Percentiles rank a stretch among this genome's conserved stretches.
These are phyloP conservation scores for Saturnispora halmiae DNA, from an alignment of 805 yeast genomes.

Conservation along the genomic window DNA sequence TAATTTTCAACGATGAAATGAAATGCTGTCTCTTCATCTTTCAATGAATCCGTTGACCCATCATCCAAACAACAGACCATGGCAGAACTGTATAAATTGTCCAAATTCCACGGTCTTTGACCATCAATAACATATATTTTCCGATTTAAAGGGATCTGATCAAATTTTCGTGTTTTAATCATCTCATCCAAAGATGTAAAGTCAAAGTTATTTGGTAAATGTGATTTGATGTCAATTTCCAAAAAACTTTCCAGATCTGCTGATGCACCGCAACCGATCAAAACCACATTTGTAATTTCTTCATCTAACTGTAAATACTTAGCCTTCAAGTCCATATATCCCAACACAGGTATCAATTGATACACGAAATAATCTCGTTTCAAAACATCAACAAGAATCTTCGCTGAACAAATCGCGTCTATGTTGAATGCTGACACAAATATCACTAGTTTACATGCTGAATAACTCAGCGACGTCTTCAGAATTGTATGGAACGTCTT, in stretches of 20 bases:
- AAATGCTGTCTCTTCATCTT: constrained; percentile 55
- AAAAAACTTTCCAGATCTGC: constrained; percentile 72
- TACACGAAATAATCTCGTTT: constrained; percentile 78
- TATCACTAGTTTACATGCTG: constrained; percentile 81
- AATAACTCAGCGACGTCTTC: constrained; percentile 71
- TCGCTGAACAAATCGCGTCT: constrained; percentile 86
- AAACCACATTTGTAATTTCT: constrained; percentile 65
- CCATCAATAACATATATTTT: constrained; percentile 81
- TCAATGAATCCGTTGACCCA: constrained; percentile 59
- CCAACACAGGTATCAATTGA: constrained; percentile 87
- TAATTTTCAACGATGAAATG: constrained; percentile 36
- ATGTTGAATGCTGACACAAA: constrained; percentile 87
- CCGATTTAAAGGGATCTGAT: constrained; percentile 34
- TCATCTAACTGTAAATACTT: constrained; percentile 59
- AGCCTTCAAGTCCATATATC: constrained; percentile 66
- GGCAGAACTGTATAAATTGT: constrained; percentile 78
- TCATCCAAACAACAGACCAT: constrained; percentile 80
- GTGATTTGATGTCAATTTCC: constrained; percentile 50
- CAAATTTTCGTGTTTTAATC: constrained; percentile 1
- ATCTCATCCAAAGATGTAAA: not conserved
- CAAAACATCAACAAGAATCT: constrained; percentile 58
- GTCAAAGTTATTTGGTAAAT: constrained; percentile 28
- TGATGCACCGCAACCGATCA: constrained; percentile 91
- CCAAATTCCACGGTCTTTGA: constrained; percentile 94
- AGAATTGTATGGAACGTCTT: constrained; percentile 59